These are phyloP conservation scores for Aspergillus ustus DNA, from an alignment of 2,329 filamentous ascomycete species.

Conservation along the genomic window DNA sequence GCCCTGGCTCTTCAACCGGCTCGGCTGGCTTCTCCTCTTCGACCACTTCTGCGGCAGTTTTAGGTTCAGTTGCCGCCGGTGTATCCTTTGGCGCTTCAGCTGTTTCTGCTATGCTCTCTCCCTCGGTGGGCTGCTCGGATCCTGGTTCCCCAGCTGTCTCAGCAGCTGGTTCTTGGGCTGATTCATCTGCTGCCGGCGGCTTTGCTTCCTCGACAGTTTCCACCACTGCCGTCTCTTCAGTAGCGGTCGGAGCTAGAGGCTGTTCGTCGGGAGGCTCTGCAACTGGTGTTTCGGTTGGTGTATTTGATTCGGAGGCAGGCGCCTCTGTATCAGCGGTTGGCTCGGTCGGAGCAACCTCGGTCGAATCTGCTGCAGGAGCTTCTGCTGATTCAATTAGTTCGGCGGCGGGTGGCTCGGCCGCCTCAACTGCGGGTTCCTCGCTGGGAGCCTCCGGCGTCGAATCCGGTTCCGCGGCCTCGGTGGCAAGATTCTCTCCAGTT, in stretches of 20 bases:
- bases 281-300: constrained; percentile 3
- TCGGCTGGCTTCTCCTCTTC: neutral
- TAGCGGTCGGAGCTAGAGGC: constrained; percentile 10
- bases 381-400: constrained; percentile 5
- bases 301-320: constrained; percentile 1
- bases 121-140: neutral
- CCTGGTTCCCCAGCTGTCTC: constrained; percentile 6
- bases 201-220: neutral
- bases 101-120: neutral
- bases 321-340: neutral
- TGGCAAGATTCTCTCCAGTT: constrained; percentile 2
- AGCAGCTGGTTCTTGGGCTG: constrained; percentile 15
- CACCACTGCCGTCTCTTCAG: neutral
- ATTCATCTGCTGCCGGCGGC: neutral
- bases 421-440: constrained; percentile 8
- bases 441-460: constrained; percentile 4
- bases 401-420: neutral
- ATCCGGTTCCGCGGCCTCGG: neutral
- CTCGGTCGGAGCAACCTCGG: neutral
- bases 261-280: constrained; percentile 15
- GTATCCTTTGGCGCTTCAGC: neutral
- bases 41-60: neutral
- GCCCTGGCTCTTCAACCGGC: neutral
- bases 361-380: constrained; percentile 14
- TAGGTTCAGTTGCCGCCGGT: neutral